phyloP scores from a whole-genome alignment of 2,329 filamentous ascomycete species.

The Bipolaris victoriae region DNA sequence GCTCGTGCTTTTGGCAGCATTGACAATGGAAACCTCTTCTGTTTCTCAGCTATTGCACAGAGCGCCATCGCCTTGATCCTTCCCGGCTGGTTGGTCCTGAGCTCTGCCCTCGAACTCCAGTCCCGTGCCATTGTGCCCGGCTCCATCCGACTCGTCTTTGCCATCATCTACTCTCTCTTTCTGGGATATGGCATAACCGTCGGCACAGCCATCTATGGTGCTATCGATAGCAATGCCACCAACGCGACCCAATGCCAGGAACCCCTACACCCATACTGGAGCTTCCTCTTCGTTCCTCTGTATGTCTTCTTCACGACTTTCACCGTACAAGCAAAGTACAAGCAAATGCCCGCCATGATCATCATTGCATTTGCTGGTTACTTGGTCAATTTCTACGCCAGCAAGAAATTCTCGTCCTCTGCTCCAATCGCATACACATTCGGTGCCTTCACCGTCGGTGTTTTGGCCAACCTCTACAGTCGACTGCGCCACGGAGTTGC shows the following conservation, averaged over 20 bases:
- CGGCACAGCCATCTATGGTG: slow-evolving; percentile 55
- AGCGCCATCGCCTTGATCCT: slow-evolving; percentile 58
- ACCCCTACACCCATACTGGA: slow-evolving; percentile 58
- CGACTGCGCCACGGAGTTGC: slow-evolving; percentile 63
- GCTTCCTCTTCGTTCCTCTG: slow-evolving; percentile 77
- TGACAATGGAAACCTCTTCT: slow-evolving; percentile 50
- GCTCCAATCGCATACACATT: slow-evolving; percentile 77
- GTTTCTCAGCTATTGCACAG: slow-evolving; percentile 58
- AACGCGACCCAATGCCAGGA: slow-evolving; percentile 51
- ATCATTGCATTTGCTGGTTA: slow-evolving; percentile 75
- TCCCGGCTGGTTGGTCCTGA: slow-evolving; percentile 56
- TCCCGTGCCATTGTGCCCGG: slow-evolving; percentile 56
- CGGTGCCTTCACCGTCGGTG: slow-evolving; percentile 75
- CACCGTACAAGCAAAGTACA: slow-evolving; percentile 81
- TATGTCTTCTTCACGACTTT: slow-evolving; percentile 72
- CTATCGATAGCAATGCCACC: slow-evolving; percentile 54
- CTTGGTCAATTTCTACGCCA: slow-evolving; percentile 76
- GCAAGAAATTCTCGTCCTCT: slow-evolving; percentile 68
- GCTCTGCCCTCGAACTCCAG: slow-evolving; percentile 56
- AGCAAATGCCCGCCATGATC: slow-evolving; percentile 77
- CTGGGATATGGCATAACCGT: slow-evolving; percentile 59
- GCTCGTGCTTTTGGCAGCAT: slow-evolving; percentile 57
- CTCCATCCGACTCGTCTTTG: slow-evolving; percentile 57
- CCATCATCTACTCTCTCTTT: slow-evolving; percentile 59
- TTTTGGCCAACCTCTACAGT: slow-evolving; percentile 79